These are phyloP conservation scores for Rhodosporidiobolus sp. DNA, from an alignment of 768 basidiomycete genomes.

Conservation along the genomic window DNA sequence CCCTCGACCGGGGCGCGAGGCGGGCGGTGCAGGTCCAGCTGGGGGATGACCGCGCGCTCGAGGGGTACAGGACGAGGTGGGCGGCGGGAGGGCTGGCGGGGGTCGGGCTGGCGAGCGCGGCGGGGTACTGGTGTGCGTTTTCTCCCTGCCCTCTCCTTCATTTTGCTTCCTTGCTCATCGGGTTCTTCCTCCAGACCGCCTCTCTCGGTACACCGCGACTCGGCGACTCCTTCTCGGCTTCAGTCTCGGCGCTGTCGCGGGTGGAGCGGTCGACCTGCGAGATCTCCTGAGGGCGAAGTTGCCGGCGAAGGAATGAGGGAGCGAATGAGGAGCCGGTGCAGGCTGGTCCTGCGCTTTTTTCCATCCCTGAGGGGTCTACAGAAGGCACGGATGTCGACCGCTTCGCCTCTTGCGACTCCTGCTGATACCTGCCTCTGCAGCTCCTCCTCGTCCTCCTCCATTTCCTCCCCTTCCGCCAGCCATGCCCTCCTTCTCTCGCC, in stretches of 20 bases:
- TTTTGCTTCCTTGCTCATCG: not conserved
- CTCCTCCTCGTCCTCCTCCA: too few species aligned
- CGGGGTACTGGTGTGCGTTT: slow-evolving; percentile 29
- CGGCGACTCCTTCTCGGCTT: slow-evolving; percentile 19
- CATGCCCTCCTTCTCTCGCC: too few species aligned
- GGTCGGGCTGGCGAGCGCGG: slow-evolving; percentile 2
- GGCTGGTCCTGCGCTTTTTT: too few species aligned
- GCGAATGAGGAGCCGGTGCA: too few species aligned
- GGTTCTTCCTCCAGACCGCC: slow-evolving; percentile 16
- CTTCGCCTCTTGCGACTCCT: too few species aligned
- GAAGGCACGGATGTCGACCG: too few species aligned
- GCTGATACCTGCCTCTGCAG: too few species aligned
- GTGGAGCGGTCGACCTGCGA: slow-evolving; percentile 30
- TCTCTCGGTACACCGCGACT: slow-evolving; percentile 11
- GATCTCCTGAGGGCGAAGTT: slow-evolving; percentile 23
- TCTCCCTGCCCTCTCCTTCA: too few species aligned
- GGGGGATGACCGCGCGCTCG: not conserved
- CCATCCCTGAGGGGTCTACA: too few species aligned
- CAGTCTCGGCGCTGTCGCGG: slow-evolving; percentile 26
- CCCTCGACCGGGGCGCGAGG: slow-evolving; percentile 6
- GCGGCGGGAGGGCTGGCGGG: slow-evolving; percentile 16
- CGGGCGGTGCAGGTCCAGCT: not conserved
- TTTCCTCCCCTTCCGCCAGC: too few species aligned
- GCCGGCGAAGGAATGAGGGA: not conserved
- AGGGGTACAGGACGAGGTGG: not conserved